These are phyloP conservation scores for Torrubiella hemipterigena DNA, from an alignment of 2,329 filamentous ascomycete species.

Conservation along the genomic window DNA sequence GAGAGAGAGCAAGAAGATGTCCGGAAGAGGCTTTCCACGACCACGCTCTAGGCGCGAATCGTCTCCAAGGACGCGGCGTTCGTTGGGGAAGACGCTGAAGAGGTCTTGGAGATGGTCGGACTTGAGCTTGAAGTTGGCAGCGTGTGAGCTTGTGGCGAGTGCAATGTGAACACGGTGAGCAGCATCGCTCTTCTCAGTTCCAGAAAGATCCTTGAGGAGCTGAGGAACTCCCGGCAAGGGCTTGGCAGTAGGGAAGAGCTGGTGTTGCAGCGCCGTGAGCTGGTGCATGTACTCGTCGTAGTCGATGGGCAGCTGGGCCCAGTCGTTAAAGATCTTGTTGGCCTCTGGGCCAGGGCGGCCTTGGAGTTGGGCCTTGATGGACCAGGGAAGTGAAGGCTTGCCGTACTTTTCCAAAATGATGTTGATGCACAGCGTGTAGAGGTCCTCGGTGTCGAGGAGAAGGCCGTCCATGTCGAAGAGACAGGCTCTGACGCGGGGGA, in stretches of 20 bases:
- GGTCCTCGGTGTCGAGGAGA: slow-evolving; percentile 84
- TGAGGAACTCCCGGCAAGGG: slow-evolving; percentile 67
- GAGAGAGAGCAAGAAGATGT: slow-evolving; percentile 85
- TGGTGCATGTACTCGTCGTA: slow-evolving; percentile 52
- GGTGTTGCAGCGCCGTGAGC: slow-evolving; percentile 50
- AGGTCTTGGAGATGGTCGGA: slow-evolving; percentile 47
- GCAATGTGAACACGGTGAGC: slow-evolving; percentile 58
- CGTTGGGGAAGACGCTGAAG: slow-evolving; percentile 52
- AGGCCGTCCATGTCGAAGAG: slow-evolving; percentile 99
- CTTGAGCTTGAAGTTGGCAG: slow-evolving; percentile 65
- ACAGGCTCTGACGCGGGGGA: slow-evolving; percentile 75
- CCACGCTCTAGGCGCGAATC: slow-evolving; percentile 66
- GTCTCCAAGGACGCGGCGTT: slow-evolving; percentile 75
- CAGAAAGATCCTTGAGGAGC: slow-evolving; percentile 50
- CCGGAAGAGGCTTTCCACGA: slow-evolving; percentile 85
- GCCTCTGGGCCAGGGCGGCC: slow-evolving; percentile 43
- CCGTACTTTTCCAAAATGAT: slow-evolving; percentile 64
- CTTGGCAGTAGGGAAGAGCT: slow-evolving; percentile 62
- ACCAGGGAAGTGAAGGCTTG: slow-evolving; percentile 73
- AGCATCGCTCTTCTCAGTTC: slow-evolving; percentile 20
- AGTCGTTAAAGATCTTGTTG: slow-evolving; percentile 51
- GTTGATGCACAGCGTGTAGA: slow-evolving; percentile 78
- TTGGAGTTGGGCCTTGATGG: slow-evolving; percentile 77
- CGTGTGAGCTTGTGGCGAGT: slow-evolving; percentile 70
- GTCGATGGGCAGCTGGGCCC: slow-evolving; percentile 75